Base-by-base conservation (phyloP, 208 protist species). In the Trichomonas gallinae region DNA sequence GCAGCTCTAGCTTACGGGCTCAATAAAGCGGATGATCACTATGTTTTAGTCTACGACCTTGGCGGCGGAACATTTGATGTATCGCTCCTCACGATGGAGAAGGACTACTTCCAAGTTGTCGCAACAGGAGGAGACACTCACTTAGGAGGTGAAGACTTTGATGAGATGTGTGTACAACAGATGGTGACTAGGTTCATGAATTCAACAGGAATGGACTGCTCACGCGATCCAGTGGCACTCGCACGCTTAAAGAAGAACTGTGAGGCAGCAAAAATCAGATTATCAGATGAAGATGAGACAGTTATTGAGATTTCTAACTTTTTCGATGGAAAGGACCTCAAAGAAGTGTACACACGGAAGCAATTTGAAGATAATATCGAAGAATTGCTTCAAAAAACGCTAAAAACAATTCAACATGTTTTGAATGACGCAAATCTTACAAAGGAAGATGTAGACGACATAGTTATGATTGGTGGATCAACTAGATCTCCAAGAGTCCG, bases 11-110 rank as follows among this genome's bases (percentile, higher is more conserved):
- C 98, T 21, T 98, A 98, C 96, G 98, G 98, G 26, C 48, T 98
- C 21, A 97, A 97, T 45, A 98, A 98, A 96, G 96, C 97, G 42
- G 82, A 91, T 49, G 82, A 97, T 36, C 3, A 87, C 40, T 97
- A 97, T 42, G 97, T 98, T 96, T 98, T 97, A 96, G 98, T 98
- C 36, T 99, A 98, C 97, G 98, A 98, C 97, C 96, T 99, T 8
- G 98, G 98, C 88, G 98, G 98, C 96, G 98, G 98, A 96, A 99
- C 98, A 34, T 99, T 99, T 98, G 99, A 99, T 98, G 98, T 99
- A 96, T 99, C 98, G 17, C 98, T 99, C 91, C 97, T 99, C 0
- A 97, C 98, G 93, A 98, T 99, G 88, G 97, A 97, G 49, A 85
- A 96, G 11, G 99, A 98, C 96, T 98, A 99, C 11, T 99, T 99